Conservation (phyloP, 2,329 filamentous ascomycete genomes). For the Dichotomopilus funicola region DNA sequence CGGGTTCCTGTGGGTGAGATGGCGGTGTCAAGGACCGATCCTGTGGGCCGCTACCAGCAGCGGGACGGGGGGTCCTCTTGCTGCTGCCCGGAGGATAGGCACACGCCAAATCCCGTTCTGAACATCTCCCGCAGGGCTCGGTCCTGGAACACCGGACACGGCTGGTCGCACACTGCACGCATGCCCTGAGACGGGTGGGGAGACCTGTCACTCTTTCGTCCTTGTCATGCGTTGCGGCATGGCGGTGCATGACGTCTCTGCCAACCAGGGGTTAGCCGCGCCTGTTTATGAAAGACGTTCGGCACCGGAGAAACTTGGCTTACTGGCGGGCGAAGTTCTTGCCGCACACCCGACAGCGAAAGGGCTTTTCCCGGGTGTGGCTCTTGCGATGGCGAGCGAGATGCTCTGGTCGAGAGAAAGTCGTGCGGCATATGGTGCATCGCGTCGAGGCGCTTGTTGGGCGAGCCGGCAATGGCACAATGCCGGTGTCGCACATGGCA, state of each 20-base stretch:
- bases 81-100: not conserved
- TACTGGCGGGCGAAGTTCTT: not conserved
- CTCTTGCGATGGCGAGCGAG: not conserved
- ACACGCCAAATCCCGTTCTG: not conserved
- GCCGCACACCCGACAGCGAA: not conserved
- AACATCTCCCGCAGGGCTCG: not conserved
- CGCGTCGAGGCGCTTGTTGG: not conserved
- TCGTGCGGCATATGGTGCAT: not conserved
- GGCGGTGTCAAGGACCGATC: not conserved
- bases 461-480: not conserved
- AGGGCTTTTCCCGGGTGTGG: not conserved
- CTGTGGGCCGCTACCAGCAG: not conserved
- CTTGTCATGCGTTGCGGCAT: not conserved
- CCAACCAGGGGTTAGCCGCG: not conserved
- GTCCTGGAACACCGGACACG: not conserved
- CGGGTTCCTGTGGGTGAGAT: not conserved
- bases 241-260: not conserved
- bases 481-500: too few species aligned
- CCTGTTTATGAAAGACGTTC: not conserved
- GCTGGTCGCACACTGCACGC: not conserved
- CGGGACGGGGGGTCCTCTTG: not conserved
- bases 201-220: not conserved
- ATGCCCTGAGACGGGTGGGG: not conserved
- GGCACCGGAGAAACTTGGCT: not conserved
- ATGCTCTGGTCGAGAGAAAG: not conserved